These are phyloP conservation scores for Tetracentron sinense DNA, from an alignment of 164 flowering plant genomes.

Conservation along the genomic window DNA sequence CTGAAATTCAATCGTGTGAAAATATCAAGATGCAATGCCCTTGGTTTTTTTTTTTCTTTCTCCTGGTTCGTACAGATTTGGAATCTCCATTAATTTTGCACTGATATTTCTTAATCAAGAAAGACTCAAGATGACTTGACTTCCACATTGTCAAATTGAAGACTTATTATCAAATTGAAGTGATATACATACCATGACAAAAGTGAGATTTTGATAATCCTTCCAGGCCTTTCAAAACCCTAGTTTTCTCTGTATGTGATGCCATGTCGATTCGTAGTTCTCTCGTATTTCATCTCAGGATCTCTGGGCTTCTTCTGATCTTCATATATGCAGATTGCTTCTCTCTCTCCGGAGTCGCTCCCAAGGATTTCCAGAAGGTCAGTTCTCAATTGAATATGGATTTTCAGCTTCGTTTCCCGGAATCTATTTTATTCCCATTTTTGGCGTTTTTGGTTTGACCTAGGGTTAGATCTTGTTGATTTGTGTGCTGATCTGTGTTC, in stretches of 20 bases:
- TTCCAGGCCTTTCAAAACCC: conserved; percentile 1
- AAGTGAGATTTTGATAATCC: too few relatives aligned
- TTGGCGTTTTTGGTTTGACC: background rate
- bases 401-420: too few relatives aligned
- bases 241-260: conserved; percentile 2
- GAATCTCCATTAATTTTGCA: too few relatives aligned
- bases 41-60: too few relatives aligned
- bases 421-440: background rate
- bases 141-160: too few relatives aligned
- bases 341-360: conserved; percentile 80
- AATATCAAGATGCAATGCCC: too few relatives aligned
- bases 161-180: too few relatives aligned
- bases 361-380: conserved; percentile 65
- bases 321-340: conserved; percentile 44
- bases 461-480: conserved; percentile 13
- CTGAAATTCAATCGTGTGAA: too few relatives aligned
- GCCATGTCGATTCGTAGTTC: conserved; percentile 42
- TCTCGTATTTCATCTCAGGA: conserved; percentile 9
- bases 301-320: conserved; percentile 29
- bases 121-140: too few relatives aligned
- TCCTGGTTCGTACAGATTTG: too few relatives aligned
- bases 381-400: background rate
- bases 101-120: too few relatives aligned
- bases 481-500: conserved; percentile 5
- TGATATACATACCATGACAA: too few relatives aligned